Conservation (phyloP, 495 filamentous ascomycete genomes). For the Neohortaea acidophila region DNA sequence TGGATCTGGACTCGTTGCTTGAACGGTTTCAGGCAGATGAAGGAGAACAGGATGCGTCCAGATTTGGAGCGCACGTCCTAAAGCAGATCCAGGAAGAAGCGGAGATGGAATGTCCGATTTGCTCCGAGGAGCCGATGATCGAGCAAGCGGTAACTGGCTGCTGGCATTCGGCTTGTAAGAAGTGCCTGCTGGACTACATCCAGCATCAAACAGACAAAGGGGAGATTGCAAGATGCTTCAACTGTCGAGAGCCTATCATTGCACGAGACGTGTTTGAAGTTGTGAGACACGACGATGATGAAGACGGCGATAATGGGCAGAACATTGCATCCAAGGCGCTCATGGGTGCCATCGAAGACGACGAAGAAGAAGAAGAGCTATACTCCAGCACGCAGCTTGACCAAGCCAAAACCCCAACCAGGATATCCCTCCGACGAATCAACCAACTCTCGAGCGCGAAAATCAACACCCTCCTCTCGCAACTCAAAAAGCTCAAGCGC, state of each 20-base stretch:
- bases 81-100: slow-evolving; percentile 81
- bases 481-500: slow-evolving; percentile 50
- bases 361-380: slow-evolving; percentile 3
- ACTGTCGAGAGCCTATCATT: slow-evolving; percentile 72
- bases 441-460: slow-evolving; percentile 74
- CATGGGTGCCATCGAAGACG: slow-evolving; percentile 5
- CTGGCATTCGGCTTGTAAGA: slow-evolving; percentile 93
- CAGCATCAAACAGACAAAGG: slow-evolving; percentile 66
- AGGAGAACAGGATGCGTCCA: slow-evolving; percentile 46
- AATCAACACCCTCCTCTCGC: slow-evolving; percentile 59
- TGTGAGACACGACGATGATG: slow-evolving; percentile 37
- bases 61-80: slow-evolving; percentile 71
- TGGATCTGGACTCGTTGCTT: slow-evolving; percentile 81
- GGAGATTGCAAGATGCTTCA: slow-evolving; percentile 66
- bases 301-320: slow-evolving; percentile 22
- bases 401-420: slow-evolving; percentile 30
- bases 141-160: slow-evolving; percentile 88
- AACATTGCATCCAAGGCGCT: slow-evolving; percentile 14
- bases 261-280: slow-evolving; percentile 82
- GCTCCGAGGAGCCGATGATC: slow-evolving; percentile 84
- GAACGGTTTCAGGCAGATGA: slow-evolving; percentile 51
- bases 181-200: slow-evolving; percentile 76
- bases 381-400: slow-evolving; percentile 18
- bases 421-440: slow-evolving; percentile 68
- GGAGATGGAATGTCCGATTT: slow-evolving; percentile 83